These are phyloP conservation scores for Shiraia sp. DNA, from an alignment of 2,329 filamentous ascomycete genomes.

Conservation along the genomic window DNA sequence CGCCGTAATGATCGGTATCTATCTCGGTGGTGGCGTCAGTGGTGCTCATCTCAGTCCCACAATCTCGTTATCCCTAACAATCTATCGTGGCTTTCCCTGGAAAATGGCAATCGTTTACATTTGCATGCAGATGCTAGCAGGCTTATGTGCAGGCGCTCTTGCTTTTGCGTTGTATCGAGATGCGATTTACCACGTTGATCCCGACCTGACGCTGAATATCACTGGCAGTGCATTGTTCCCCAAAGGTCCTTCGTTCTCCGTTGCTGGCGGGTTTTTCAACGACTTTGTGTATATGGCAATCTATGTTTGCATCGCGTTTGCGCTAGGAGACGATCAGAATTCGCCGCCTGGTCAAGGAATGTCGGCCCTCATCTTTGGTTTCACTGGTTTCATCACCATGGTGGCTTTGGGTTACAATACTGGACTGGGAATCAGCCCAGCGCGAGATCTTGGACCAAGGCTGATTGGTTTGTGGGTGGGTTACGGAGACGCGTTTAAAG, in stretches of 20 bases:
- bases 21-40: conserved; percentile 51
- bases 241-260: conserved; percentile 61
- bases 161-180: conserved; percentile 51
- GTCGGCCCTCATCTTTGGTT: conserved; percentile 53
- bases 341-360: conserved; percentile 48
- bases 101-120: conserved; percentile 56
- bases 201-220: conserved; percentile 33
- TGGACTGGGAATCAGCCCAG: conserved; percentile 63
- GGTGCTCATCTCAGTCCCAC: conserved; percentile 56
- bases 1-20: conserved; percentile 57
- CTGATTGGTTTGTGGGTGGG: conserved; percentile 69
- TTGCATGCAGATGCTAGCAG: conserved; percentile 57
- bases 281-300: conserved; percentile 70
- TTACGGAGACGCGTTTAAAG: conserved; percentile 57
- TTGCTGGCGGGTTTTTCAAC: conserved; percentile 69
- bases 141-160: conserved; percentile 51
- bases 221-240: conserved; percentile 63
- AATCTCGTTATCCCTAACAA: conserved; percentile 47
- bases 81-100: conserved; percentile 65
- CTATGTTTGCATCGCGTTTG: conserved; percentile 72
- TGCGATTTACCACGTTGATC: conserved; percentile 65
- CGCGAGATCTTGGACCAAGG: conserved; percentile 72
- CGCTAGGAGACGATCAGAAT: conserved; percentile 57
- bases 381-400: conserved; percentile 29
- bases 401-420: conserved; percentile 34